Evolutionary conservation across 1,284 basidiomycete species (phyloP).

Genomic region (Boletus semigastroideus): DNA sequence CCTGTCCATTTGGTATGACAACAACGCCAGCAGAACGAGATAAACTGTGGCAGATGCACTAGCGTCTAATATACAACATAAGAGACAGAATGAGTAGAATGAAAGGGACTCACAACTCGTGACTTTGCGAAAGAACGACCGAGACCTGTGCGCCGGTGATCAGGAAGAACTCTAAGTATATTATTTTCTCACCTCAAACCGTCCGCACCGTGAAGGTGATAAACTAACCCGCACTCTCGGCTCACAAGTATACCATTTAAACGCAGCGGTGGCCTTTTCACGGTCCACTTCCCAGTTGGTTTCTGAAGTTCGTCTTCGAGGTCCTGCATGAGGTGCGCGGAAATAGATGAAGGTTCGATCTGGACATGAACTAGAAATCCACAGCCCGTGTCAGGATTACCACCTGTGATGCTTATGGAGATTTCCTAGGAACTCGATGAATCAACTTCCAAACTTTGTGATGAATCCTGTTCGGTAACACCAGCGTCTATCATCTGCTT

Average conservation of each 20-base stretch:
- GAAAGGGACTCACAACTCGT: slow-evolving; percentile 65
- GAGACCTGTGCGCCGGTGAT: slow-evolving; percentile 39
- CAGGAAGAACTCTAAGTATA: slow-evolving; percentile 7
- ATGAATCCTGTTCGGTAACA: slow-evolving; percentile 49
- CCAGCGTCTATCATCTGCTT: slow-evolving; percentile 64
- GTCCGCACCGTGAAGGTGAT: slow-evolving; percentile 61
- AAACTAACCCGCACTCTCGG: slow-evolving; percentile 74
- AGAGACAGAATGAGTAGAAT: neutral
- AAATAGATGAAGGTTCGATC: slow-evolving; percentile 51
- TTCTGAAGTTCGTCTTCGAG: slow-evolving; percentile 69
- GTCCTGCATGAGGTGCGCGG: slow-evolving; percentile 57
- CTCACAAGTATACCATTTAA: slow-evolving; percentile 71
- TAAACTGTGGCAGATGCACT: slow-evolving; percentile 68
- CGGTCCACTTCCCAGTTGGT: slow-evolving; percentile 68
- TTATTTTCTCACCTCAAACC: slow-evolving; percentile 56
- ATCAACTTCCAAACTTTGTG: slow-evolving; percentile 18
- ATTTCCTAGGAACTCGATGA: neutral
- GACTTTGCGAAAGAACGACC: slow-evolving; percentile 76
- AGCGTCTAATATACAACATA: slow-evolving; percentile 54
- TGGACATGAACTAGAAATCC: slow-evolving; percentile 66
- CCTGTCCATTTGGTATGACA: slow-evolving; percentile 70
- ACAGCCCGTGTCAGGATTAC: slow-evolving; percentile 40
- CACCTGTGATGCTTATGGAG: slow-evolving; percentile 11
- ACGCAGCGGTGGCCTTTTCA: slow-evolving; percentile 51
- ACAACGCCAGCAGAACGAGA: slow-evolving; percentile 62